A percentile compares a stretch with the other conserved stretches of the same genome.
Conservation (phyloP, 768 basidiomycete genomes). For the Amanita inopinata region DNA sequence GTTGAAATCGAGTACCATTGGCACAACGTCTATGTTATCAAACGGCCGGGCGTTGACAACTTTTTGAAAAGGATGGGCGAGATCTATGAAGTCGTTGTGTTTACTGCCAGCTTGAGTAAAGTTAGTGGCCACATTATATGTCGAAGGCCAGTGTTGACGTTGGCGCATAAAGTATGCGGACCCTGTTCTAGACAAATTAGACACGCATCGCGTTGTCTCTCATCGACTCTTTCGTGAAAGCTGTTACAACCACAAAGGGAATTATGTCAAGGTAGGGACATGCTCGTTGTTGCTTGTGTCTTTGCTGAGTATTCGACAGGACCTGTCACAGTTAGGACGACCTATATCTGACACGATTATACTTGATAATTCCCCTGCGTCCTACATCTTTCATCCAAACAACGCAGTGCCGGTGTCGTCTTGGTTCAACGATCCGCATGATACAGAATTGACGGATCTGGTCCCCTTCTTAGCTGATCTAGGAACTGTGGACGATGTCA, state of each 20-base stretch:
- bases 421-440: constrained; percentile 99
- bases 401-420: constrained; percentile 98
- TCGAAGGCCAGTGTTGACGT: constrained; percentile 7
- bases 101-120: constrained; percentile 97
- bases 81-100: constrained; percentile 95
- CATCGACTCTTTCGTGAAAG: constrained; percentile 96
- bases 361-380: constrained; percentile 97
- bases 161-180: constrained; percentile 74
- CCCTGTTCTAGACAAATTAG: constrained; percentile 95
- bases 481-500: constrained; percentile 74
- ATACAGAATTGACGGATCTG: constrained; percentile 93
- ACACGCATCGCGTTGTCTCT: constrained; percentile 83
- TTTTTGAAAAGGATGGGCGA: constrained; percentile 98
- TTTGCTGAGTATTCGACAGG: constrained; percentile 35
- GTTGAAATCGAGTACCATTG: constrained; percentile 98
- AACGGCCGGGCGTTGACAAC: constrained; percentile 94
- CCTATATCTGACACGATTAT: constrained; percentile 93
- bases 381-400: constrained; percentile 98
- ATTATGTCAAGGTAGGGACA: constrained; percentile 89
- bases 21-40: constrained; percentile 99
- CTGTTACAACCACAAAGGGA: constrained; percentile 98
- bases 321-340: constrained; percentile 93
- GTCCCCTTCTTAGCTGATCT: constrained; percentile 92
- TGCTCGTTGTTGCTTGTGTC: neutral
- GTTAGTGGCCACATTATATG: constrained; percentile 32